Conservation (phyloP, 257 asterid species). For the Fraxinus pennsylvanica region DNA sequence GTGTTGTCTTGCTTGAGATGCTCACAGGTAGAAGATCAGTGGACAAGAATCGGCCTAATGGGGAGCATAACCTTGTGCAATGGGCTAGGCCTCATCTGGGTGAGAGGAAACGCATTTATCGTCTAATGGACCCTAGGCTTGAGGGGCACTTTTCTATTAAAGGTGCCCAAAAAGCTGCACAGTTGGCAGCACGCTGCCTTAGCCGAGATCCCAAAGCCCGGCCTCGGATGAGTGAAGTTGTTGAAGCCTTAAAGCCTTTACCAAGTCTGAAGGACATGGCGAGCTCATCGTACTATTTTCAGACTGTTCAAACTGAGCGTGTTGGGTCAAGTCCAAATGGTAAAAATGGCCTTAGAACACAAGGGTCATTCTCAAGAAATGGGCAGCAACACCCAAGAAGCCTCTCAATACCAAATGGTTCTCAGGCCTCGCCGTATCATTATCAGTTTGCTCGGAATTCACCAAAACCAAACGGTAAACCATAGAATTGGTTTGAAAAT, state of each 20-base stretch:
- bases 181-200: slow-evolving; percentile 55
- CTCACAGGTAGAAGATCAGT: slow-evolving; percentile 61
- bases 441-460: slow-evolving; percentile 44
- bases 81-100: slow-evolving; percentile 65
- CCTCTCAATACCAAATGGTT: slow-evolving; percentile 49
- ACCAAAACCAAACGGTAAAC: slow-evolving; percentile 50
- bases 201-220: slow-evolving; percentile 56
- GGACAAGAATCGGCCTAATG: slow-evolving; percentile 67
- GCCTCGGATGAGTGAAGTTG: slow-evolving; percentile 62
- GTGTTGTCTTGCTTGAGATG: slow-evolving; percentile 62
- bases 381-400: slow-evolving; percentile 50
- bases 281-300: slow-evolving; percentile 64
- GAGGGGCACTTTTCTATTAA: slow-evolving; percentile 66
- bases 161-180: slow-evolving; percentile 67
- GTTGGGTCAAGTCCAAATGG: slow-evolving; percentile 39
- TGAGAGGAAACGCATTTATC: slow-evolving; percentile 50
- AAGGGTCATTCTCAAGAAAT: slow-evolving; percentile 41
- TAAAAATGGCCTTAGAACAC: slow-evolving; percentile 37
- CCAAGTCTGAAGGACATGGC: slow-evolving; percentile 72
- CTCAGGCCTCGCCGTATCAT: slow-evolving; percentile 47
- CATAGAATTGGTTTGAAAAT: slow-evolving; percentile 22
- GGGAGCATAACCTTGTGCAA: slow-evolving; percentile 63
- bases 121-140: slow-evolving; percentile 58
- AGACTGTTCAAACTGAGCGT: slow-evolving; percentile 53
- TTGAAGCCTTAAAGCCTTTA: slow-evolving; percentile 58